A percentile compares a stretch with the other conserved stretches of the same genome.
These are phyloP conservation scores for Plasmodium coatneyi DNA, from an alignment of 169 alveolate species.

Conservation along the genomic window DNA sequence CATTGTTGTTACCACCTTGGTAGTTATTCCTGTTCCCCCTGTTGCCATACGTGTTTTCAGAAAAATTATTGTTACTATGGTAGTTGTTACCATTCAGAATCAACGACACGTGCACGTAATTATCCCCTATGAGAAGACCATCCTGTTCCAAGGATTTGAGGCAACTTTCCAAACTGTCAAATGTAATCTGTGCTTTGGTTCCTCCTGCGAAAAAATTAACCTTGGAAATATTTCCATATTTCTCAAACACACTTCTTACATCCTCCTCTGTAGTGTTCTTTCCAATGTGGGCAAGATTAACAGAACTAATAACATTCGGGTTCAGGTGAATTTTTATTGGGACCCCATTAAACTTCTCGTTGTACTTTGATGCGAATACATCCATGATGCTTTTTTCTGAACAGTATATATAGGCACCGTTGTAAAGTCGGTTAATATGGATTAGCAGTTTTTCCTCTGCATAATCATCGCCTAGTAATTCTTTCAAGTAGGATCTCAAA, in stretches of 20 bases:
- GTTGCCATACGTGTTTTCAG: background rate
- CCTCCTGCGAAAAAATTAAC: background rate
- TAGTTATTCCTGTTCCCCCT: background rate
- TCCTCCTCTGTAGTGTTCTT: slow-evolving; percentile 4
- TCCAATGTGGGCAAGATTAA: background rate
- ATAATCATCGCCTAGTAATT: background rate
- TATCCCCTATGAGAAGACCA: slow-evolving; percentile 16
- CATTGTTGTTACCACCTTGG: slow-evolving; percentile 6
- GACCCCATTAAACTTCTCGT: slow-evolving; percentile 22
- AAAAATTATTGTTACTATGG: background rate
- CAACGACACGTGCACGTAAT: slow-evolving; percentile 5
- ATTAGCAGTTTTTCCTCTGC: background rate
- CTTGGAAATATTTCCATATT: slow-evolving; percentile 18
- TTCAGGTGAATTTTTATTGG: slow-evolving; percentile 28
- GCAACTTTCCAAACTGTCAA: slow-evolving; percentile 21
- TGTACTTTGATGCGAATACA: background rate
- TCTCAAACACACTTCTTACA: background rate
- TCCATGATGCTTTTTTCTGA: background rate
- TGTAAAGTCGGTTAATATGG: background rate
- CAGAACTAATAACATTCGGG: background rate
- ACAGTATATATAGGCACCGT: slow-evolving; percentile 46
- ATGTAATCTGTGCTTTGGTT: background rate
- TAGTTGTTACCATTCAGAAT: background rate
- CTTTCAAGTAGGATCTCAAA: slow-evolving; percentile 19
- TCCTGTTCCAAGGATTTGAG: slow-evolving; percentile 37